Evolutionary conservation across 2,329 filamentous ascomycete species (phyloP).

Genomic region (Neonectria hederae): DNA sequence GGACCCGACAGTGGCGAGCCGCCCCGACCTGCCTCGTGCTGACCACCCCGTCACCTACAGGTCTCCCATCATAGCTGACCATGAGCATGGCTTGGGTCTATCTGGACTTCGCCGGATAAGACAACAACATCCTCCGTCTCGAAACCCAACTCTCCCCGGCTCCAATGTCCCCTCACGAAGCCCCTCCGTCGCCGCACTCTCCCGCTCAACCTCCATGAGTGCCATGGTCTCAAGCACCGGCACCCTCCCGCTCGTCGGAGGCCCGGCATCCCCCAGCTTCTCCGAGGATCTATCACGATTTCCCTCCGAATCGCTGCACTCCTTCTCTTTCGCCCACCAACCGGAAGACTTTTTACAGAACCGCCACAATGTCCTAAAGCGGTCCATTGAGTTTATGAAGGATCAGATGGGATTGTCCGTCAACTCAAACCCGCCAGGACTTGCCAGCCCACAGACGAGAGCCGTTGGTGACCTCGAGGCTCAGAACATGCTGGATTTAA

Average conservation of each 20-base stretch:
- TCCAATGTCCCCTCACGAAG: constrained; percentile 72
- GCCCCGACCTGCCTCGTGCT: constrained; percentile 33
- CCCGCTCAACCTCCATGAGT: constrained; percentile 76
- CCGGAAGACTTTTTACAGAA: constrained; percentile 92
- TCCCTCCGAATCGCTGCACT: constrained; percentile 94
- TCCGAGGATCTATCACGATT: constrained; percentile 92
- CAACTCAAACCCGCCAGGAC: constrained; percentile 72
- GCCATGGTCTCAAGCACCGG: constrained; percentile 68
- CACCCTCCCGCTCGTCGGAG: constrained; percentile 65
- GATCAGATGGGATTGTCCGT: constrained; percentile 85
- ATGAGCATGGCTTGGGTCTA: constrained; percentile 85
- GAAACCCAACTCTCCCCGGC: constrained; percentile 70
- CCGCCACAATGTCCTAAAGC: constrained; percentile 90
- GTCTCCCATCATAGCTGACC: constrained; percentile 83
- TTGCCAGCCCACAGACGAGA: constrained; percentile 85
- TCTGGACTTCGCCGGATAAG: constrained; percentile 94
- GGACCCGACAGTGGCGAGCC: constrained; percentile 27
- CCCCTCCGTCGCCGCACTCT: constrained; percentile 64
- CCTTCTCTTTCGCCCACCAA: constrained; percentile 97
- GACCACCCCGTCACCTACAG: constrained; percentile 57
- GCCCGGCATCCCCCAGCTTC: constrained; percentile 77
- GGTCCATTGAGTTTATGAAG: constrained; percentile 96
- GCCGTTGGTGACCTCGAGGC: constrained; percentile 84
- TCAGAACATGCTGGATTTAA: constrained; percentile 88
- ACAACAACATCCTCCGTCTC: constrained; percentile 75